These are phyloP conservation scores for Arthrinium phaeospermum DNA, from an alignment of 2,329 filamentous ascomycete genomes.

Conservation along the genomic window DNA sequence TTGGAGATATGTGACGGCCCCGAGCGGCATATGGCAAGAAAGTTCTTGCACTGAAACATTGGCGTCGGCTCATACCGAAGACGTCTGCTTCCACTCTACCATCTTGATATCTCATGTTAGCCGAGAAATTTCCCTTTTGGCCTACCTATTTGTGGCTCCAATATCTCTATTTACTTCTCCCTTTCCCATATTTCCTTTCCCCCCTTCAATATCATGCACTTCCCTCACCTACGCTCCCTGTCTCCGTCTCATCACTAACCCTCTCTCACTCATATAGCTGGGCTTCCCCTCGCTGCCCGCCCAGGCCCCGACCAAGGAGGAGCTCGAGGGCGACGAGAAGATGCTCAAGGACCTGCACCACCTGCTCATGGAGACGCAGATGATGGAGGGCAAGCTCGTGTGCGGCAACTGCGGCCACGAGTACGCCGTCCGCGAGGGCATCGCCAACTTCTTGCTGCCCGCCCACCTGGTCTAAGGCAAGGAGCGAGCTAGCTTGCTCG, in stretches of 20 bases:
- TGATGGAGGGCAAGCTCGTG: slow-evolving; percentile 85
- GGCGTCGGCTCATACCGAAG: neutral
- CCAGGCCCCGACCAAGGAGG: slow-evolving; percentile 65
- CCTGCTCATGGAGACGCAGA: slow-evolving; percentile 86
- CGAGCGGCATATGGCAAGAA: neutral
- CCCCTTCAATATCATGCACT: neutral
- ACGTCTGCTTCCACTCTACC: neutral
- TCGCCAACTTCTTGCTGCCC: slow-evolving; percentile 93
- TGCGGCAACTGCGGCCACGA: slow-evolving; percentile 93
- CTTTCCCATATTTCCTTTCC: neutral
- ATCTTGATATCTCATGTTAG: neutral
- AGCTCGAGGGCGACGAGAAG: slow-evolving; percentile 69
- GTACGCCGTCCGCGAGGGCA: slow-evolving; percentile 93
- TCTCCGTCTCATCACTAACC: neutral
- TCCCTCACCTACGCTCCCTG: too few relatives aligned
- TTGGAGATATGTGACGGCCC: too few relatives aligned
- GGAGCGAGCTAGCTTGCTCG: too few relatives aligned
- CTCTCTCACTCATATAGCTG: slow-evolving; percentile 56
- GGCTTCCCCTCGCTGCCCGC: slow-evolving; percentile 78
- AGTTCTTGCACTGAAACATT: neutral
- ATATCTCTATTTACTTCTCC: neutral
- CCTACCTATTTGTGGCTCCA: neutral
- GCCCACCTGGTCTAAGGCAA: slow-evolving; percentile 76
- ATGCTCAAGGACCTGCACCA: slow-evolving; percentile 79
- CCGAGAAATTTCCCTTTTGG: neutral